phyloP scores from a whole-genome alignment of 768 basidiomycete species.

The Holtermannia corniformis region DNA sequence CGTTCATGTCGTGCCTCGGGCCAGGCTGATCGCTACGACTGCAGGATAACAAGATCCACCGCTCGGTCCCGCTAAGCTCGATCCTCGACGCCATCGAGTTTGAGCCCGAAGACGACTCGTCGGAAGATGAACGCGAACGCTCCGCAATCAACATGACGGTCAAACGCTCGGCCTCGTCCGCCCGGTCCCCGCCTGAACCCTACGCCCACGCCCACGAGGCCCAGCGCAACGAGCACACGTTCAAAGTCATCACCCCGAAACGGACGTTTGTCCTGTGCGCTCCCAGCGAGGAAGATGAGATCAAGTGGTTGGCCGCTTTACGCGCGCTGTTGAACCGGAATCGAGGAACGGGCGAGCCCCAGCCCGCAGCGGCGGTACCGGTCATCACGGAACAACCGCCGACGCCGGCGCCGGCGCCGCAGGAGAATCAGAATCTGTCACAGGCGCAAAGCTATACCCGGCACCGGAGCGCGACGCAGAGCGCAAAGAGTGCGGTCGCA shows the following conservation, averaged over 20 bases:
- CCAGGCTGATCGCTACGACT: slow-evolving; percentile 1
- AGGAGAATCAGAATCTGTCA: slow-evolving; percentile 1
- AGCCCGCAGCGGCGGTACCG: slow-evolving; percentile 1
- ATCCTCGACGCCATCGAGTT: slow-evolving; percentile 90
- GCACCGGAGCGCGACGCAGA: slow-evolving; percentile 40
- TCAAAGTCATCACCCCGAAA: slow-evolving; percentile 95
- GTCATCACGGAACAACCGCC: slow-evolving; percentile 14
- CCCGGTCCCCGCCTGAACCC: too few species aligned
- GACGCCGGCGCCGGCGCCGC: slow-evolving; percentile 11
- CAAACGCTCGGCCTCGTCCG: too few species aligned
- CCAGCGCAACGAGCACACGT: slow-evolving; percentile 54
- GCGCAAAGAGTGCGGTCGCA: slow-evolving; percentile 40
- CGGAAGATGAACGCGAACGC: slow-evolving; percentile 31
- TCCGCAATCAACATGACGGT: too few species aligned
- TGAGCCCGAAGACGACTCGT: slow-evolving; percentile 41
- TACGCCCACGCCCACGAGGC: too few species aligned
- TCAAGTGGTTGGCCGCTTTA: slow-evolving; percentile 93
- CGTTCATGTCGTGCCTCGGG: neutral
- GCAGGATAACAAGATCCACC: slow-evolving; percentile 82
- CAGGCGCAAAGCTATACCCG: neutral
- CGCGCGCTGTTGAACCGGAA: slow-evolving; percentile 68
- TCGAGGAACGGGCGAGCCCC: slow-evolving; percentile 8
- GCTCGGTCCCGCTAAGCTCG: slow-evolving; percentile 70
- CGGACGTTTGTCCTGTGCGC: slow-evolving; percentile 81
- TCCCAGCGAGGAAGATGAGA: slow-evolving; percentile 94